phyloP scores from a whole-genome alignment of 768 basidiomycete genomes.

The Russula sp. region DNA sequence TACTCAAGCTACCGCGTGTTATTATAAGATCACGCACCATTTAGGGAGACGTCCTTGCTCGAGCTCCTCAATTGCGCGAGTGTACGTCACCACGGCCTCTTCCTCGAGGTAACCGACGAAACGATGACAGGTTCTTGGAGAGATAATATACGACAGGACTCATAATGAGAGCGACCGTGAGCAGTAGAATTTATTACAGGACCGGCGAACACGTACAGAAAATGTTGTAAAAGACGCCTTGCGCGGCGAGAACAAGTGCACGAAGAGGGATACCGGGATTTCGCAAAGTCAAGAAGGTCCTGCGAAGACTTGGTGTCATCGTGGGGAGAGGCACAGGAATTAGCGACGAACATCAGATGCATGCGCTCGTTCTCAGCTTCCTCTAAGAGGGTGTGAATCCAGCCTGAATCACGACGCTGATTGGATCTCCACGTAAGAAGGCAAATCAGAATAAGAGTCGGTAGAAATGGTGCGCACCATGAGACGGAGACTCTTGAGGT shows the following conservation, averaged over 20 bases:
- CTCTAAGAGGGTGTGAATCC: slow-evolving; percentile 90
- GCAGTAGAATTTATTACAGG: neutral
- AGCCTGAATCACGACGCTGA: slow-evolving; percentile 50
- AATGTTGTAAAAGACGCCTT: slow-evolving; percentile 85
- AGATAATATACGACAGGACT: slow-evolving; percentile 76
- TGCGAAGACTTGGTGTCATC: slow-evolving; percentile 27
- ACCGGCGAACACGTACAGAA: slow-evolving; percentile 51
- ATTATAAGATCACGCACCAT: slow-evolving; percentile 42
- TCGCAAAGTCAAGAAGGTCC: slow-evolving; percentile 93
- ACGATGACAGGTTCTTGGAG: slow-evolving; percentile 72
- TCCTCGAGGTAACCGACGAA: slow-evolving; percentile 93
- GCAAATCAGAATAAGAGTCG: neutral
- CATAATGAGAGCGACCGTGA: neutral
- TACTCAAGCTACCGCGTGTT: neutral
- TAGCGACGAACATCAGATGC: slow-evolving; percentile 68
- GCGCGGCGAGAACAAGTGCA: slow-evolving; percentile 76
- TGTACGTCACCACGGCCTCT: slow-evolving; percentile 91
- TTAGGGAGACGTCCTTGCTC: slow-evolving; percentile 74
- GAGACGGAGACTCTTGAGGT: slow-evolving; percentile 79
- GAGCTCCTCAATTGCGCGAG: slow-evolving; percentile 76
- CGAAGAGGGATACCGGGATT: slow-evolving; percentile 79
- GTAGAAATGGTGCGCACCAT: slow-evolving; percentile 45
- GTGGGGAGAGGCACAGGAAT: neutral
- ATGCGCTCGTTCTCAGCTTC: slow-evolving; percentile 98
- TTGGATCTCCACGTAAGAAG: neutral